Conservation (phyloP, 768 basidiomycete genomes). For the Cystobasidium onofrii region DNA sequence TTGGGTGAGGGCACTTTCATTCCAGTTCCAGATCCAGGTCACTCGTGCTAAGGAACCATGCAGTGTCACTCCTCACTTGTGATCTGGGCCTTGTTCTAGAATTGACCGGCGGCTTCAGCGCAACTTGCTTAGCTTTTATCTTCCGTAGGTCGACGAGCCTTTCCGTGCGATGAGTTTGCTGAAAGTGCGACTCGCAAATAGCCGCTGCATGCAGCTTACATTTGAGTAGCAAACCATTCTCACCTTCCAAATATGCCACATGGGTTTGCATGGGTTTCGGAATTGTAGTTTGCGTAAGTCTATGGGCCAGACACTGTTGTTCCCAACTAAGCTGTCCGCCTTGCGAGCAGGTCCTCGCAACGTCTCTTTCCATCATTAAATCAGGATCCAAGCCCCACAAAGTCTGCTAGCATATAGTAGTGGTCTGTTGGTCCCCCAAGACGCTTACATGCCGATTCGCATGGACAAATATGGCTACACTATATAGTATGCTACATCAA, state of each 20-base stretch:
- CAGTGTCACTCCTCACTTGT: slow-evolving; percentile 85
- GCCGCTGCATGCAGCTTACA: slow-evolving; percentile 11
- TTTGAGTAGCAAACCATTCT: slow-evolving; percentile 27
- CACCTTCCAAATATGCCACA: slow-evolving; percentile 32
- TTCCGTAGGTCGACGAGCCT: slow-evolving; percentile 49
- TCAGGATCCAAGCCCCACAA: slow-evolving; percentile 30
- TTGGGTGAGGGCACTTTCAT: slow-evolving; percentile 52
- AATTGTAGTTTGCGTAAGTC: slow-evolving; percentile 33
- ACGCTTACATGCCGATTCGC: too few species aligned
- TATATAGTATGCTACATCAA: slow-evolving; percentile 16
- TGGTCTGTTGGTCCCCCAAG: too few species aligned
- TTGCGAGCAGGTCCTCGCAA: slow-evolving; percentile 23
- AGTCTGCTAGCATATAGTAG: background rate
- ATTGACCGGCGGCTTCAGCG: slow-evolving; percentile 72
- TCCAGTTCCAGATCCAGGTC: background rate
- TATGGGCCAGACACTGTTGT: background rate
- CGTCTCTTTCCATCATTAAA: slow-evolving; percentile 8
- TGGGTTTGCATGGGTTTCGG: slow-evolving; percentile 43
- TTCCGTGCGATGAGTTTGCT: background rate
- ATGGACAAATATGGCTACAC: too few species aligned
- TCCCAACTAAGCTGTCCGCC: background rate
- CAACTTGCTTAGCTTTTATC: slow-evolving; percentile 77
- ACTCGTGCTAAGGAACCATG: background rate
- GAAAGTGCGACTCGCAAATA: background rate
- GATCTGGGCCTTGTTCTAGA: slow-evolving; percentile 98